Evolutionary conservation across 805 yeast genomes (phyloP).

Genomic region (Ogataea thermomethanolica): DNA sequence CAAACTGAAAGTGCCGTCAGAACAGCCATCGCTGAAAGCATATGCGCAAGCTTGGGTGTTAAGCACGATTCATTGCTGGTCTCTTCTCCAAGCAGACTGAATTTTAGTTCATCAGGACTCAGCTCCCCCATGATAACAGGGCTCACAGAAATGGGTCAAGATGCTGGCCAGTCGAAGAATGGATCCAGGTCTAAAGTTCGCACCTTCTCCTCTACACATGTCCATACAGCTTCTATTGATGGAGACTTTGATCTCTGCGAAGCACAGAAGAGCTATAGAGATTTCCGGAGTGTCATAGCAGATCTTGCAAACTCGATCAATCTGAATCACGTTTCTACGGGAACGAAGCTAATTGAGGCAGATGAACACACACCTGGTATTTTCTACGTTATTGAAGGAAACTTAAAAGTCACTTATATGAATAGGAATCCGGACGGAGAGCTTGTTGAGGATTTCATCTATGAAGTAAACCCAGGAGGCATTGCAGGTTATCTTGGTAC

Average conservation of each 20-base stretch:
- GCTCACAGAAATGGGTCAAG: slow-evolving; percentile 11
- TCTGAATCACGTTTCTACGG: slow-evolving; percentile 50
- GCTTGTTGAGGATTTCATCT: slow-evolving; percentile 40
- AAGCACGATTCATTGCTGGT: slow-evolving; percentile 30
- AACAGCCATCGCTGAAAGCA: slow-evolving; percentile 64
- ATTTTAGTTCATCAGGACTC: slow-evolving; percentile 19
- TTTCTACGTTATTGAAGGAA: slow-evolving; percentile 77
- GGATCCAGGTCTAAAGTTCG: slow-evolving; percentile 11
- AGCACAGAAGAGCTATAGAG: slow-evolving; percentile 26
- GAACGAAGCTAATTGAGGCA: slow-evolving; percentile 56
- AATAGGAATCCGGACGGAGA: slow-evolving; percentile 28
- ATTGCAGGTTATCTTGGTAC: slow-evolving; percentile 86
- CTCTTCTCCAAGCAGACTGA: slow-evolving; percentile 13
- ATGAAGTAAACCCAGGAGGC: slow-evolving; percentile 70
- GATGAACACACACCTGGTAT: slow-evolving; percentile 70
- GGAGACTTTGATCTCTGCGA: slow-evolving; percentile 15
- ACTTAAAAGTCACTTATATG: slow-evolving; percentile 57
- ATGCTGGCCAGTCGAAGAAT: neutral
- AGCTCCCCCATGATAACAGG: slow-evolving; percentile 23
- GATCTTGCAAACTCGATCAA: slow-evolving; percentile 62
- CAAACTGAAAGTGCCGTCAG: slow-evolving; percentile 65
- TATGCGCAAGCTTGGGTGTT: slow-evolving; percentile 67
- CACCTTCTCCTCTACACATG: slow-evolving; percentile 7
- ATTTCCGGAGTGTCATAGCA: slow-evolving; percentile 48
- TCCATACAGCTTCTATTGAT: neutral